Evolutionary conservation across 2,329 filamentous ascomycete genomes (phyloP).

Genomic region (Zasmidium citrigriseum): DNA sequence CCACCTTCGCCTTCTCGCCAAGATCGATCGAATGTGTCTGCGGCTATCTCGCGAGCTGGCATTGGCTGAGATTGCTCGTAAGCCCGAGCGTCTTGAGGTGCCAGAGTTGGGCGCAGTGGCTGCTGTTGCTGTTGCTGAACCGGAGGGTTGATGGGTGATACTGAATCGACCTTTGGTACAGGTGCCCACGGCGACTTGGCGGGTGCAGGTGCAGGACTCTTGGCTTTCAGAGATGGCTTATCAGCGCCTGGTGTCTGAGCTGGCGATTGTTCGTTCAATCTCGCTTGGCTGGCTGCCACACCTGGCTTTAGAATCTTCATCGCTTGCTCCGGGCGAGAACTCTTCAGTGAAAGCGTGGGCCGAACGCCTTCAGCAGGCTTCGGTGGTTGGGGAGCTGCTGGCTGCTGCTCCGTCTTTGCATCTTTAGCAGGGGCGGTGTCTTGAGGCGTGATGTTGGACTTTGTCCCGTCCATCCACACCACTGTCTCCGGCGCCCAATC

Average conservation of each 20-base stretch:
- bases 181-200: conserved; percentile 90
- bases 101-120: conserved; percentile 40
- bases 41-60: conserved; percentile 79
- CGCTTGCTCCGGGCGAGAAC: conserved; percentile 39
- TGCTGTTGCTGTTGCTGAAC: conserved; percentile 46
- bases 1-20: conserved; percentile 71
- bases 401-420: conserved; percentile 17
- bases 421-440: conserved; percentile 31
- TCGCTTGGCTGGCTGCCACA: conserved; percentile 39
- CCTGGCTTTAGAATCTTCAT: conserved; percentile 55
- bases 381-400: conserved; percentile 25
- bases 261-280: conserved; percentile 30
- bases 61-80: conserved; percentile 57
- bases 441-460: conserved; percentile 69
- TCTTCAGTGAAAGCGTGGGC: conserved; percentile 36
- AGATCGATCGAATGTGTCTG: conserved; percentile 87
- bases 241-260: conserved; percentile 53
- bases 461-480: conserved; percentile 86
- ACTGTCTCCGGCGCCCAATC: conserved; percentile 85
- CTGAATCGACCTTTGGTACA: conserved; percentile 80
- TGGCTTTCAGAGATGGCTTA: conserved; percentile 72
- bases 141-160: conserved; percentile 67
- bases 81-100: conserved; percentile 56
- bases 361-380: conserved; percentile 30
- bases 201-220: conserved; percentile 68